Evolutionary conservation across 139 green algal genomes (phyloP).

Genomic region (Asterochloris sp.): DNA sequence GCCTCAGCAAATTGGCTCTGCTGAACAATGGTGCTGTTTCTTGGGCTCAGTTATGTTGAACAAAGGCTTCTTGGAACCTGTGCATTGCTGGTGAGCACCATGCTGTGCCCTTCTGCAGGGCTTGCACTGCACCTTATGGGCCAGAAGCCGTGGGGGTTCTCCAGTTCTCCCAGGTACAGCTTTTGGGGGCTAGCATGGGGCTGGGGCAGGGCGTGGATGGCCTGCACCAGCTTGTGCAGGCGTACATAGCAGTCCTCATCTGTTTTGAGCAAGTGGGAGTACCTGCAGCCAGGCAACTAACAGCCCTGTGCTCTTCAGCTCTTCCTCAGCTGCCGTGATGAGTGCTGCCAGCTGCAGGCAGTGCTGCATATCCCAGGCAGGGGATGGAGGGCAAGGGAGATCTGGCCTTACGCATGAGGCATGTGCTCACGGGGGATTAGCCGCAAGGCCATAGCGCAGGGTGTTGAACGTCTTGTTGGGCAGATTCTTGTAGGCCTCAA

Average conservation of each 20-base stretch:
- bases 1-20: too few species aligned
- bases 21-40: too few species aligned
- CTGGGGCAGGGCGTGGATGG: not conserved
- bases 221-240: constrained; percentile 22
- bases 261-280: constrained; percentile 61
- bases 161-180: constrained; percentile 41
- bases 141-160: constrained; percentile 41
- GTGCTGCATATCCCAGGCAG: not conserved
- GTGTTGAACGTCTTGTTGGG: constrained; percentile 56
- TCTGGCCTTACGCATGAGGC: not conserved
- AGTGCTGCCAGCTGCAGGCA: not conserved
- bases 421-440: constrained; percentile 18
- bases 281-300: constrained; percentile 10
- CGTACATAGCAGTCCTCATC: constrained; percentile 66
- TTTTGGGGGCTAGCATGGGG: not conserved
- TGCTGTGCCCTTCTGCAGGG: too few species aligned
- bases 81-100: too few species aligned
- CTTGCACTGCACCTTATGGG: constrained; percentile 22
- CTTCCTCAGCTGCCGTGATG: too few species aligned
- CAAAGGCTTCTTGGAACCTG: too few species aligned
- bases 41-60: too few species aligned
- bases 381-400: not conserved
- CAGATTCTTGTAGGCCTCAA: constrained; percentile 48
- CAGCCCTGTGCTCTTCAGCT: too few species aligned
- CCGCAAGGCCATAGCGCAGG: constrained; percentile 37